Evolutionary conservation across 768 basidiomycete species (phyloP), one percentile per base, ranked within the genome.

Genomic region (Candolleomyces eurysporus): DNA sequence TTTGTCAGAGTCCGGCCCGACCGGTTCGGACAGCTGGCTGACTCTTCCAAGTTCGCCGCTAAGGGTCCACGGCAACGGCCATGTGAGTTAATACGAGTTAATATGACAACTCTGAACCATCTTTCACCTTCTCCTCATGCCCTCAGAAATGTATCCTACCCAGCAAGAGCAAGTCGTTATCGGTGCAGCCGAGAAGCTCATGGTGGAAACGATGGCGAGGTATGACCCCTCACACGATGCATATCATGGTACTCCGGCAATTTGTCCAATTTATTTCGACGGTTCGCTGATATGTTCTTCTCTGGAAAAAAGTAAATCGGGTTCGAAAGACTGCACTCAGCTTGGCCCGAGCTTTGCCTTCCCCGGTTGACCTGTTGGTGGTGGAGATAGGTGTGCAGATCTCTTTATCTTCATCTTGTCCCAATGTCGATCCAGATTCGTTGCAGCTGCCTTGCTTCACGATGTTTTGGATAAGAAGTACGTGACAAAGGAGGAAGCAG

Each of bases 391-490:
- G 82, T 79, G 48, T 46, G 16, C 39, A 40, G 55, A 10, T 21
- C 22, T 49, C 54, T 51, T 39, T 45, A 40, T 56, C 26, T 42
- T 30, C 45, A 22, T 32, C 22, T 51, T 51, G 43, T 14, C 22
- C 62, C 3, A n/a, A 32, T 13, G 31, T 61, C 57, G 53, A 63
- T 63, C 60, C 59, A 61, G 57, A 54, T 42, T 52, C 55, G 26
- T 22, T 60, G 40, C 63, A 84, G 89, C 90, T 32, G 90, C 94
- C n/a, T 82, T 96, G 43, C 83, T 96, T 49, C 94, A 96, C 68
- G 94, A 96, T 72, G 81, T 94, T 46, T 77, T 92, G 39, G 91
- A 93, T 81, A 91, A 90, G 76, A 93, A 94, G 78, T 92, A 94
- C 68, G 86, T 88, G 17, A 76, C 86, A 2, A 71, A 79, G 13